Conservation (phyloP, 768 basidiomycete species). For the Suillus bovinus region DNA sequence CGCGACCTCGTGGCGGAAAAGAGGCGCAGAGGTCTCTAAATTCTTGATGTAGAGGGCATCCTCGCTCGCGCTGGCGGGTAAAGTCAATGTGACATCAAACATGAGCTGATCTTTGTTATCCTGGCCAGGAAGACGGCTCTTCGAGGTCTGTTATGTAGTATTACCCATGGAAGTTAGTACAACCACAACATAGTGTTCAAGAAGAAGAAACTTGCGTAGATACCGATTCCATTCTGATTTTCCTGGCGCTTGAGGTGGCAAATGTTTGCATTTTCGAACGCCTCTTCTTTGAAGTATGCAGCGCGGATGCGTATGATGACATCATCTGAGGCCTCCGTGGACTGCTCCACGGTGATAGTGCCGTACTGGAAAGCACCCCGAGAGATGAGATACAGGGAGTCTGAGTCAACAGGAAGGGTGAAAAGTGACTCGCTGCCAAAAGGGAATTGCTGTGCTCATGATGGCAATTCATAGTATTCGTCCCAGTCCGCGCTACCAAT, state of each 20-base stretch:
- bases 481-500: conserved; percentile 20
- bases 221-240: conserved; percentile 35
- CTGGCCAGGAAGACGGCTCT: not conserved
- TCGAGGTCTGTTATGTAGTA: conserved; percentile 20
- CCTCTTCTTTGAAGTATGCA: conserved; percentile 24
- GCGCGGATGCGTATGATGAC: conserved; percentile 33
- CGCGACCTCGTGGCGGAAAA: conserved; percentile 30
- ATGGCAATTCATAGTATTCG: conserved; percentile 10
- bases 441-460: conserved; percentile 20
- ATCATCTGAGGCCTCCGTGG: conserved; percentile 1
- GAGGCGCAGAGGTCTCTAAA: conserved; percentile 29
- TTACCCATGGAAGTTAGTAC: not conserved
- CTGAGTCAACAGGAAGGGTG: conserved; percentile 29
- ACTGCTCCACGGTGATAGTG: conserved; percentile 20
- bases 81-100: conserved; percentile 31
- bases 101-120: conserved; percentile 18
- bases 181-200: not conserved
- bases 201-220: conserved; percentile 35
- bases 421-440: conserved; percentile 26
- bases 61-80: conserved; percentile 25
- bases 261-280: conserved; percentile 30
- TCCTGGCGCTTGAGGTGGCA: conserved; percentile 31
- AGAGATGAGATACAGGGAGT: conserved; percentile 35
- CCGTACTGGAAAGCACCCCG: conserved; percentile 32
- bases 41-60: conserved; percentile 25